Conservation (phyloP, 2,329 filamentous ascomycete species). For the Penicillium rolfsii region DNA sequence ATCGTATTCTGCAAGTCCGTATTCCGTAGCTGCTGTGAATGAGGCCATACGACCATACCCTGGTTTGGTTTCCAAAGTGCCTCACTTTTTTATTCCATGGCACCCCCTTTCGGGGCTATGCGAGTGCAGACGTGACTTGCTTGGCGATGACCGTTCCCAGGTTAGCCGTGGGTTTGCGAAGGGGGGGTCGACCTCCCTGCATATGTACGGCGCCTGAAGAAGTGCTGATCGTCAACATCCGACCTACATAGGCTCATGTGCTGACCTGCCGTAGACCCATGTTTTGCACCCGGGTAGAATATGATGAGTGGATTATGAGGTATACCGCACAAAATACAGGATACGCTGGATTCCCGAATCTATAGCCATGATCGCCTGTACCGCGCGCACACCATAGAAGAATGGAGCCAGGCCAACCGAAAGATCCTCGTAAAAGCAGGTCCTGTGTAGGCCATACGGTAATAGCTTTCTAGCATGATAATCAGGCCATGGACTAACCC, state of each 20-base stretch:
- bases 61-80: too few relatives aligned
- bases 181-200: background rate
- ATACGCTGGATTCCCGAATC: background rate
- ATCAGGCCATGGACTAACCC: background rate
- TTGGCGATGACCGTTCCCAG: background rate
- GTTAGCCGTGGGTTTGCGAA: background rate
- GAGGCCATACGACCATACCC: background rate
- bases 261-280: background rate
- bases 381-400: background rate
- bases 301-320: background rate
- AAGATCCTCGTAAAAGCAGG: background rate
- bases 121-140: background rate
- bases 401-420: background rate
- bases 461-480: background rate
- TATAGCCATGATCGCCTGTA: background rate
- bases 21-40: background rate
- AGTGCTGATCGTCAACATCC: background rate
- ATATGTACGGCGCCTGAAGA: conserved; percentile 4
- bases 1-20: background rate
- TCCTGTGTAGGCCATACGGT: background rate
- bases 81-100: background rate
- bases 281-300: background rate
- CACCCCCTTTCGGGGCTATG: background rate
- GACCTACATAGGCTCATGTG: background rate
- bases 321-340: too few relatives aligned